Conservation (phyloP, 345 rosid genomes). For the Rhodamnia argentea region DNA sequence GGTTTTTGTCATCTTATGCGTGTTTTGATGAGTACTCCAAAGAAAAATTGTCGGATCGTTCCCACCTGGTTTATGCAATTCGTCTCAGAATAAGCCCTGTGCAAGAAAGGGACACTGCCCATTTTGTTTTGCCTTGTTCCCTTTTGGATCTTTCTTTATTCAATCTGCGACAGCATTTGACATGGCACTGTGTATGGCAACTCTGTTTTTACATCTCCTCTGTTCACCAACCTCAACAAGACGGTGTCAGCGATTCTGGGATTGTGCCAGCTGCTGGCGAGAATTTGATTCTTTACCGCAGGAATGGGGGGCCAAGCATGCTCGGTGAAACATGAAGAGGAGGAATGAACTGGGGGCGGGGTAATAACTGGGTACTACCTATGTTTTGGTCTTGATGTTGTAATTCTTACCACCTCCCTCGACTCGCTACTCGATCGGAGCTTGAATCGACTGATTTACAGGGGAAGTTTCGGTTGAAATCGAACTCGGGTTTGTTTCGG, state of each 20-base stretch:
- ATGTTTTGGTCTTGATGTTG: not conserved
- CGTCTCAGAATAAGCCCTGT: not conserved
- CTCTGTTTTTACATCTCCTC: not conserved
- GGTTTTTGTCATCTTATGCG: not conserved
- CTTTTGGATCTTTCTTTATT: not conserved
- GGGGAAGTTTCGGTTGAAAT: not conserved
- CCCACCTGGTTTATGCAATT: not conserved
- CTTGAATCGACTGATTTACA: not conserved
- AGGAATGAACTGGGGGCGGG: not conserved
- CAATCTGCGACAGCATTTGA: not conserved
- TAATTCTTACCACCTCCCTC: too few relatives aligned
- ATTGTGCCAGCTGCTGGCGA: not conserved
- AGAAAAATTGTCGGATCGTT: not conserved
- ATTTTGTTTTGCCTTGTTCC: not conserved
- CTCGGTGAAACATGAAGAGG: not conserved
- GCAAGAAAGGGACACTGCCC: not conserved
- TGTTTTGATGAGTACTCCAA: not conserved
- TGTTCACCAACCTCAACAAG: too few relatives aligned
- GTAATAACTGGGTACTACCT: not conserved
- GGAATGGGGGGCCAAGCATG: not conserved
- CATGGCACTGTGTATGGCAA: not conserved
- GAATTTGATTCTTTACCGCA: not conserved
- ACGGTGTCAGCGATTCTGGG: not conserved
- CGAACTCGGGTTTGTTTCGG: not conserved
- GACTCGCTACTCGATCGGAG: not conserved